phyloP scores from a whole-genome alignment of 1,284 basidiomycete species.

The Agroathelia rolfsii region DNA sequence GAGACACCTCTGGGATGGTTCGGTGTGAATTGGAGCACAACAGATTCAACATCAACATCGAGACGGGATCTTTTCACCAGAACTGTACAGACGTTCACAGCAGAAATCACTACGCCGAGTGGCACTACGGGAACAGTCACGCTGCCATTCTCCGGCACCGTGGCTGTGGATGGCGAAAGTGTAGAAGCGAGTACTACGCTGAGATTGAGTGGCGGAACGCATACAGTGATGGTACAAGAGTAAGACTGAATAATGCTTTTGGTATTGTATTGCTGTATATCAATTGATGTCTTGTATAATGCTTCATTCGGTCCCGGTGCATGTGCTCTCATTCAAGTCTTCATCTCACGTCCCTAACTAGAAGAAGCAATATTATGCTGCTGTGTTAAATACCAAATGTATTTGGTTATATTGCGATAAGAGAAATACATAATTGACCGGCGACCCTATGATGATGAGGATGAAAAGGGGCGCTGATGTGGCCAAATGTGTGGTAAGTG shows the following conservation, averaged over 20 bases:
- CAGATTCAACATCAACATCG: background rate
- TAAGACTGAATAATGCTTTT: conserved; percentile 1
- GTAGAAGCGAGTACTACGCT: background rate
- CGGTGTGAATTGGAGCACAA: conserved; percentile 26
- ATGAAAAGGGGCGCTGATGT: too few species aligned
- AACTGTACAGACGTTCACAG: background rate
- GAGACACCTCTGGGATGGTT: conserved; percentile 34
- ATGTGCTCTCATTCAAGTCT: too few species aligned
- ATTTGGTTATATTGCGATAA: too few species aligned
- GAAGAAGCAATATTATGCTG: too few species aligned
- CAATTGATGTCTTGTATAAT: background rate
- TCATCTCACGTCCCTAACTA: too few species aligned
- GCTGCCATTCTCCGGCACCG: background rate
- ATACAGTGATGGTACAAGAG: background rate
- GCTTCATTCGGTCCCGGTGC: too few species aligned
- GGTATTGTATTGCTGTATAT: background rate
- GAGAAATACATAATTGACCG: too few species aligned
- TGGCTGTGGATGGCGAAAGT: background rate
- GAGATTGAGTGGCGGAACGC: background rate
- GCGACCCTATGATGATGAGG: too few species aligned
- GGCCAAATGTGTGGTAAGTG: too few species aligned
- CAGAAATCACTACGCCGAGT: conserved; percentile 1
- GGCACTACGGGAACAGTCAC: conserved; percentile 1
- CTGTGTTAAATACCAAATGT: too few species aligned
- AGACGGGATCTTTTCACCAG: background rate